Conservation (phyloP, 768 basidiomycete genomes). For the Suillus fuscotomentosus region DNA sequence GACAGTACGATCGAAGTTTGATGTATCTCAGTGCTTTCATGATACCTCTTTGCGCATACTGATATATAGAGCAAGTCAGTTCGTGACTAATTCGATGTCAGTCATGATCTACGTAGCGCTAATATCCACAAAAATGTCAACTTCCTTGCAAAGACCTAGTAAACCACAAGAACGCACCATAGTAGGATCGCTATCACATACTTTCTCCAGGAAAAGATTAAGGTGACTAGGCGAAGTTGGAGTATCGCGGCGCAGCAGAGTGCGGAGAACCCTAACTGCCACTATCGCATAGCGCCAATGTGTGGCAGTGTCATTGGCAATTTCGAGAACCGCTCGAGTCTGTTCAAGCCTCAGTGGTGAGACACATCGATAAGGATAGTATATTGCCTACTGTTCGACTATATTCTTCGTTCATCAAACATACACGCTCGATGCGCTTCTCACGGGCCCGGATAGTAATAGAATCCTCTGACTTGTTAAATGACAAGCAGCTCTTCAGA, state of each 20-base stretch:
- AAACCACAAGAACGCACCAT: constrained; percentile 46
- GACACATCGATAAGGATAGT: background rate
- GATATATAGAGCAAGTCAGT: constrained; percentile 1
- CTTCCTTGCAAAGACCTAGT: background rate
- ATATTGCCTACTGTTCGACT: constrained; percentile 41
- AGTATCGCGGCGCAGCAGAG: constrained; percentile 64
- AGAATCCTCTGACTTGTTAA: constrained; percentile 30
- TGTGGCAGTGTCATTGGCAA: constrained; percentile 58
- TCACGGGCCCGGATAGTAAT: constrained; percentile 41
- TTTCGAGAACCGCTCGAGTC: constrained; percentile 42
- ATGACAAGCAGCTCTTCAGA: constrained; percentile 37
- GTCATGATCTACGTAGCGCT: constrained; percentile 56
- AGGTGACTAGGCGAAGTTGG: constrained; percentile 50
- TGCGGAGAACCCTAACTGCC: constrained; percentile 64
- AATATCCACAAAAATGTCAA: constrained; percentile 8
- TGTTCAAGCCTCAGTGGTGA: constrained; percentile 4
- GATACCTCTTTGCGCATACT: constrained; percentile 73
- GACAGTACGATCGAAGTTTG: constrained; percentile 76
- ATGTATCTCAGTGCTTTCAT: constrained; percentile 77
- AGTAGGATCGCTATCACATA: constrained; percentile 61
- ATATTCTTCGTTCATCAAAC: constrained; percentile 40
- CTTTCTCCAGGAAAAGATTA: constrained; percentile 57
- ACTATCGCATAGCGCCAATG: constrained; percentile 82
- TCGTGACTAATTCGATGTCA: background rate
- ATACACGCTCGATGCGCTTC: constrained; percentile 44